Conservation (phyloP, 139 green algal genomes). For the Deuterostichococcus epilithicus region DNA sequence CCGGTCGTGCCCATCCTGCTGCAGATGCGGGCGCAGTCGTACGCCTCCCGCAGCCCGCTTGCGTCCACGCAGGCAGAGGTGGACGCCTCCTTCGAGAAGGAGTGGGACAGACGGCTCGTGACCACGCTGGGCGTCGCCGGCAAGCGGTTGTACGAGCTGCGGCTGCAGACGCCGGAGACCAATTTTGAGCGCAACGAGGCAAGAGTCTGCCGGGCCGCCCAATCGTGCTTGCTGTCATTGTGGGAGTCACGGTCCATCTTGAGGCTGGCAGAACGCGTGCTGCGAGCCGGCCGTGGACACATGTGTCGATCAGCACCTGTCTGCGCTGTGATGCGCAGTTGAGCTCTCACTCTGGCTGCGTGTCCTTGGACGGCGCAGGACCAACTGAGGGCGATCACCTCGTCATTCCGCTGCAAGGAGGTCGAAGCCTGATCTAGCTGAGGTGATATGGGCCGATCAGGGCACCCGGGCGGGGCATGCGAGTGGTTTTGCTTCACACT, state of each 20-base stretch:
- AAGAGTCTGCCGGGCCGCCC: too few species aligned
- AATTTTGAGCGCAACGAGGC: constrained; percentile 26
- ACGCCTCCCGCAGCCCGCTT: constrained; percentile 73
- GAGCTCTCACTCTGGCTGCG: neutral
- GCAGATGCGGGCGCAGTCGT: constrained; percentile 59
- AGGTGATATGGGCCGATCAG: too few species aligned
- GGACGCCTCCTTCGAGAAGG: constrained; percentile 32
- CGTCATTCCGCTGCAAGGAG: constrained; percentile 48
- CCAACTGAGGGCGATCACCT: constrained; percentile 26
- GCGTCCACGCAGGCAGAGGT: constrained; percentile 49
- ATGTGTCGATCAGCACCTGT: neutral
- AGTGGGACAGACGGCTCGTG: constrained; percentile 78
- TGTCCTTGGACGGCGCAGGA: constrained; percentile 10
- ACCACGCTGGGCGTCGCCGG: constrained; percentile 80
- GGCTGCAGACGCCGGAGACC: constrained; percentile 61
- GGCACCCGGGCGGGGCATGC: too few species aligned
- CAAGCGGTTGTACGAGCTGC: constrained; percentile 74
- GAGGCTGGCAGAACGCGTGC: too few species aligned
- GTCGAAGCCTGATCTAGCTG: constrained; percentile 27
- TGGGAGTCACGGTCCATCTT: too few species aligned
- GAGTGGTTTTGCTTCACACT: too few species aligned
- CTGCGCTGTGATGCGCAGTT: neutral
- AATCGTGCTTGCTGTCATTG: too few species aligned
- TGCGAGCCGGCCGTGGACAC: too few species aligned
- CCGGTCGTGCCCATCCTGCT: constrained; percentile 48